phyloP scores from a whole-genome alignment of 345 rosid species.

The Physaria fendleri region DNA sequence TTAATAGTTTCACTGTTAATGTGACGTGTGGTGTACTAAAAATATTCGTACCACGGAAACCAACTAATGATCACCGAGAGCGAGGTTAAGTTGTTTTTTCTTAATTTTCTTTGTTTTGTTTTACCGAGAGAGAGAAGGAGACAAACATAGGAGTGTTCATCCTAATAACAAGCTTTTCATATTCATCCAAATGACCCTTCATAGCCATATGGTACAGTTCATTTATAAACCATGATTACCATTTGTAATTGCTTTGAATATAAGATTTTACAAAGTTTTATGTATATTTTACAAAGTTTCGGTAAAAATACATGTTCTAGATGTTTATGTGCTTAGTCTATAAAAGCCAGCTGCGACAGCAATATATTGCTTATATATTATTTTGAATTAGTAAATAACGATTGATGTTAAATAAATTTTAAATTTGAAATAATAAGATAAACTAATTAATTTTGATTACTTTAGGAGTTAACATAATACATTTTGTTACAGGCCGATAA shows the following conservation, averaged over 20 bases:
- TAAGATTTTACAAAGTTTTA: too few species aligned
- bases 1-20: too few species aligned
- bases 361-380: background rate
- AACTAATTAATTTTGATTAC: background rate
- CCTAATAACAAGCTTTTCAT: too few species aligned
- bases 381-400: background rate
- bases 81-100: too few species aligned
- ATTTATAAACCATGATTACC: background rate
- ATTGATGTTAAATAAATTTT: background rate
- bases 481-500: background rate
- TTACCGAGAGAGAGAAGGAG: too few species aligned
- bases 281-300: too few species aligned
- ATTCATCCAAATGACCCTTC: too few species aligned
- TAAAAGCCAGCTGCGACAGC: slow-evolving; percentile 6
- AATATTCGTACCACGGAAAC: too few species aligned
- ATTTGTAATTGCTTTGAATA: background rate
- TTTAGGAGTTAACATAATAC: slow-evolving; percentile 4
- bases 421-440: background rate
- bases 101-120: too few species aligned
- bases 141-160: too few species aligned
- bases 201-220: background rate
- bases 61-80: too few species aligned
- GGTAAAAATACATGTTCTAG: background rate
- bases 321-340: background rate
- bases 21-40: too few species aligned